Evolutionary conservation across 2,329 filamentous ascomycete genomes (phyloP).

Genomic region (Cladobotryum protrusum): DNA sequence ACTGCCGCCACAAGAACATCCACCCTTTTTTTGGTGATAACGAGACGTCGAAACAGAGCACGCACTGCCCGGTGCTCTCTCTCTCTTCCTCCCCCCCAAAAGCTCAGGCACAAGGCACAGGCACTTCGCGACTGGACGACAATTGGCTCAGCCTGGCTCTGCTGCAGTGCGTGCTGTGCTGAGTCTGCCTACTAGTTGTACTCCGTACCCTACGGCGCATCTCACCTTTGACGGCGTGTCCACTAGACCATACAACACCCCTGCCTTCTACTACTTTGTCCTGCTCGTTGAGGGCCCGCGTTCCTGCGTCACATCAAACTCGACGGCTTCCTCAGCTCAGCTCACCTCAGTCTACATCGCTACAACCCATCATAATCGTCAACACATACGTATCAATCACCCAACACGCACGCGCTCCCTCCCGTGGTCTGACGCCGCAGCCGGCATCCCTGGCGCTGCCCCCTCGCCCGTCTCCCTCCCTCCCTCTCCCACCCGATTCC

Average conservation of each 20-base stretch:
- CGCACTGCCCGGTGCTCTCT: background rate
- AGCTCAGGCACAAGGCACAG: background rate
- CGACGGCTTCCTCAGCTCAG: background rate
- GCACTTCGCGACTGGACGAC: slow-evolving; percentile 8
- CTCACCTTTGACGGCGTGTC: background rate
- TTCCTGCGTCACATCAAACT: slow-evolving; percentile 11
- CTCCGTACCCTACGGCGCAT: background rate
- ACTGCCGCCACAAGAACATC: background rate
- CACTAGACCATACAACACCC: slow-evolving; percentile 2
- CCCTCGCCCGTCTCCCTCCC: slow-evolving; percentile 15
- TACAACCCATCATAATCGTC: slow-evolving; percentile 3
- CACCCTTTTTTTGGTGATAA: background rate
- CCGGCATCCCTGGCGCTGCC: slow-evolving; percentile 11
- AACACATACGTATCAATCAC: slow-evolving; percentile 4
- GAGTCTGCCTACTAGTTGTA: background rate
- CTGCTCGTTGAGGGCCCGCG: slow-evolving; percentile 10
- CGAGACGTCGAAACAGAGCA: background rate
- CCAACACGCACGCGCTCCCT: slow-evolving; percentile 5
- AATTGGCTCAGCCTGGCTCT: slow-evolving; percentile 6
- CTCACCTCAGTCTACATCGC: background rate
- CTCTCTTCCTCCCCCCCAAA: background rate
- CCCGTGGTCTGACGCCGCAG: slow-evolving; percentile 7
- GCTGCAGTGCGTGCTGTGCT: background rate
- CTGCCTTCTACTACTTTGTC: slow-evolving; percentile 9
- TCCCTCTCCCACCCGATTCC: slow-evolving; percentile 17